Evolutionary conservation across 352 stramenopile genomes (phyloP).

Genomic region (Phytophthora lateralis): DNA sequence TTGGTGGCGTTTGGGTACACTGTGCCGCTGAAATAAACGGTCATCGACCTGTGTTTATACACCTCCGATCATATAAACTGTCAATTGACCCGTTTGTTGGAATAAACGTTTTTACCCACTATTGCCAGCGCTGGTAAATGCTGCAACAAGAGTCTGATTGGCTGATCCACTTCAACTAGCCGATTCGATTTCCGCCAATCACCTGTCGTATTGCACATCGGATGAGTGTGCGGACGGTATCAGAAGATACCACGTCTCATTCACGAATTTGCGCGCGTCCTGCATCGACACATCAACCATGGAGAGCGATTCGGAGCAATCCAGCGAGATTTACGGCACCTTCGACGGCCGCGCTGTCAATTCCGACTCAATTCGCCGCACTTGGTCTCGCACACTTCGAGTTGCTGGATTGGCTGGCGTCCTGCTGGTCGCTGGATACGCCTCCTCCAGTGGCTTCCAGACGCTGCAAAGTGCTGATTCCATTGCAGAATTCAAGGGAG

Average conservation of each 20-base stretch:
- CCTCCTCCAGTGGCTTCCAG: constrained; percentile 11
- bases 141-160: neutral
- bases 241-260: constrained; percentile 15
- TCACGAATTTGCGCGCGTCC: constrained; percentile 13
- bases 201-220: neutral
- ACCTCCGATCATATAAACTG: too few relatives aligned
- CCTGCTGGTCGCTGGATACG: constrained; percentile 34
- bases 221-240: neutral
- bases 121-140: too few relatives aligned
- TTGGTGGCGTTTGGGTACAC: too few relatives aligned
- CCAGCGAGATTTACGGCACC: constrained; percentile 53
- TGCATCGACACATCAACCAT: constrained; percentile 16
- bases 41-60: too few relatives aligned
- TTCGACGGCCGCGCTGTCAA: constrained; percentile 35
- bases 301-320: constrained; percentile 24
- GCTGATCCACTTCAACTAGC: neutral
- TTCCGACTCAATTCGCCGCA: neutral
- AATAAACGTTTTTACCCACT: too few relatives aligned
- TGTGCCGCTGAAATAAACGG: too few relatives aligned
- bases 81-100: too few relatives aligned
- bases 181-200: neutral
- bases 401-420: constrained; percentile 32
- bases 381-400: constrained; percentile 19
- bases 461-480: constrained; percentile 11
- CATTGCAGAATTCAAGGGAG: constrained; percentile 7